A percentile compares a stretch with the other conserved stretches of the same genome.
Evolutionary conservation across 2,329 filamentous ascomycete species (phyloP).

Genomic region (Fusarium torreyae): DNA sequence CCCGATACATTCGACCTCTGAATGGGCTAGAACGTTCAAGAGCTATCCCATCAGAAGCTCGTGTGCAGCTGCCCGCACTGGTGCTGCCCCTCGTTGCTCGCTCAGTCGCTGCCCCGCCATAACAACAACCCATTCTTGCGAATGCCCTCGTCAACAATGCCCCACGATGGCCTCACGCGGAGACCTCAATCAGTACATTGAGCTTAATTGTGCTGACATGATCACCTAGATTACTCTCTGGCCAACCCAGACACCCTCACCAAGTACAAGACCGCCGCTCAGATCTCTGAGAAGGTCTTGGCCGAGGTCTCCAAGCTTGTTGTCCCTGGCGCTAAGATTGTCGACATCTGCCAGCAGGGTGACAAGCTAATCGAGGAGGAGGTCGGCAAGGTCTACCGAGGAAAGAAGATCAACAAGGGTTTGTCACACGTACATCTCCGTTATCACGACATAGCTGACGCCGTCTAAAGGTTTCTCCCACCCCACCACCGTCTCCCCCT

Average conservation of each 20-base stretch:
- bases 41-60: conserved; percentile 17
- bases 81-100: conserved; percentile 47
- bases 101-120: conserved; percentile 45
- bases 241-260: conserved; percentile 95
- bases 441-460: conserved; percentile 34
- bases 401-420: conserved; percentile 97
- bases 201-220: conserved; percentile 19
- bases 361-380: conserved; percentile 96
- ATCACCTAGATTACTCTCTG: conserved; percentile 84
- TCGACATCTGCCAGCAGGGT: conserved; percentile 94
- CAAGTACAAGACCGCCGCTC: conserved; percentile 98
- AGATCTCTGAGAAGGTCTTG: conserved; percentile 96
- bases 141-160: conserved; percentile 46
- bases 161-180: conserved; percentile 32
- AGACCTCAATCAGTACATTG: conserved; percentile 13
- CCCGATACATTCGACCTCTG: background rate
- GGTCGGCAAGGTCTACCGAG: conserved; percentile 95
- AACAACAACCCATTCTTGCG: conserved; percentile 42
- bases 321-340: conserved; percentile 89
- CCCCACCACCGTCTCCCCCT: conserved; percentile 95
- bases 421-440: conserved; percentile 50
- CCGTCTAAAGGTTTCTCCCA: conserved; percentile 80
- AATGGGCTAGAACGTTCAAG: conserved; percentile 2
- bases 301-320: conserved; percentile 83
- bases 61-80: conserved; percentile 18